phyloP scores from a whole-genome alignment of 495 filamentous ascomycete genomes.

The Collariella sp. region DNA sequence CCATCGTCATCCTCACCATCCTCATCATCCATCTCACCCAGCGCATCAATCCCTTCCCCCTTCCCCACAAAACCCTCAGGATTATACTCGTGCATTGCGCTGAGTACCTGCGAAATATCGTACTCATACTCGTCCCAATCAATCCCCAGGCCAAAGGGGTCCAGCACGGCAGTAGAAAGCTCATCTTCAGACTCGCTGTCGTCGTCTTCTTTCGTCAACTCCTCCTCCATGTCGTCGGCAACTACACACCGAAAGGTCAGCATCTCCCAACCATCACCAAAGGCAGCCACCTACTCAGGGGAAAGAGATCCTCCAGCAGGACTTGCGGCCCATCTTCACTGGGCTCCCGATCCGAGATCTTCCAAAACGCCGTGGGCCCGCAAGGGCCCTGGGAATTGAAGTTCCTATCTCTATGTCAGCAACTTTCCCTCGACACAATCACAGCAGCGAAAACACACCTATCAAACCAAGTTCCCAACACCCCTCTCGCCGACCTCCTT shows the following conservation, averaged over 20 bases:
- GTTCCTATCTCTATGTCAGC: too few relatives aligned
- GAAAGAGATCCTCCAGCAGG: constrained; percentile 16
- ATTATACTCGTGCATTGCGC: background rate
- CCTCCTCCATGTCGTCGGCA: background rate
- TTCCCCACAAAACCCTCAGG: constrained; percentile 1
- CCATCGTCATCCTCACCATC: background rate
- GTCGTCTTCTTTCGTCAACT: constrained; percentile 2
- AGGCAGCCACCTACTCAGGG: constrained; percentile 13
- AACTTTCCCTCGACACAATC: constrained; percentile 36
- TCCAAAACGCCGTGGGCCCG: constrained; percentile 63
- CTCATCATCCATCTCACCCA: background rate
- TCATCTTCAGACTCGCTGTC: constrained; percentile 4
- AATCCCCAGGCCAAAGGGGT: constrained; percentile 12
- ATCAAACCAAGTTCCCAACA: constrained; percentile 61
- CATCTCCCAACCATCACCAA: background rate
- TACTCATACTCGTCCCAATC: constrained; percentile 6
- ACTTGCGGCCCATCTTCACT: constrained; percentile 12
- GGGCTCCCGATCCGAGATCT: constrained; percentile 41
- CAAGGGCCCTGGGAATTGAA: constrained; percentile 51
- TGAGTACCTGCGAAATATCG: background rate
- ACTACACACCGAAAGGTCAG: constrained; percentile 2
- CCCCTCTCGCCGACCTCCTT: constrained; percentile 45
- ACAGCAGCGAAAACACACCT: constrained; percentile 34
- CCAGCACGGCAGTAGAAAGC: background rate
- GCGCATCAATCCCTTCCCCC: too few relatives aligned